Base-by-base conservation (phyloP, 352 stramenopile species). In the Phytophthora constricta region DNA sequence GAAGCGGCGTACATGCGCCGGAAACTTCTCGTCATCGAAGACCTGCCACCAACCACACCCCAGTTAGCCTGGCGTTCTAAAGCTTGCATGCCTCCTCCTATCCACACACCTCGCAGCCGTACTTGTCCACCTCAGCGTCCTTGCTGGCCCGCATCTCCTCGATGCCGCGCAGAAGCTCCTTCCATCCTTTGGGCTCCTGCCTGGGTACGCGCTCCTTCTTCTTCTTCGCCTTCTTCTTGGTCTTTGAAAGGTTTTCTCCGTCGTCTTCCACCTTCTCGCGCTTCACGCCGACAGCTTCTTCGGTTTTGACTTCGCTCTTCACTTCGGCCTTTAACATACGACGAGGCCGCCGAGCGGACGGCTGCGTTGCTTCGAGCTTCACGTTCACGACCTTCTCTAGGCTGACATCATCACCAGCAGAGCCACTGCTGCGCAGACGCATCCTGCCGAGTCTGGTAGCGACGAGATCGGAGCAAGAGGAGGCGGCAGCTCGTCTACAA, bases 1-100 rank as follows among this genome's bases (percentile, higher is more conserved):
- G 70, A 98, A 99, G 39, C 94, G 85, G 48, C 70, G 57, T 20
- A 87, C 62, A 46, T 90, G 79, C 10, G 77, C 72, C 2, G 64
- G 65, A 22, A 76, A 81, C 26, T 50, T 65, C 37, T 70, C 52
- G 26, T 83, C 70, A 25, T 72, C 80, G 54, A 89, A 82, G 19
- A 66, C 70, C 79, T 87, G 22, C 4, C 54, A 13, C 0, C 33
- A 41, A 22, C 23, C 23, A 58, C 7, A 9, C 43, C 48, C 31
- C 10, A 46, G 17, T 47, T 25, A 31, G 22, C 17, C 62, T 26
- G 61, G 14, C 17, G 5, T 25, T 39, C 20, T 20, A 2, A n/a
- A 25, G 28, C 37, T 45, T 48, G 16, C 14, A 17, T 23, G 3
- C 3, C n/a, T 42, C 34, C 7, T 11, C 22, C 2, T 8, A 62